Evolutionary conservation across 1,284 basidiomycete species (phyloP).

Genomic region (Malassezia slooffiae): DNA sequence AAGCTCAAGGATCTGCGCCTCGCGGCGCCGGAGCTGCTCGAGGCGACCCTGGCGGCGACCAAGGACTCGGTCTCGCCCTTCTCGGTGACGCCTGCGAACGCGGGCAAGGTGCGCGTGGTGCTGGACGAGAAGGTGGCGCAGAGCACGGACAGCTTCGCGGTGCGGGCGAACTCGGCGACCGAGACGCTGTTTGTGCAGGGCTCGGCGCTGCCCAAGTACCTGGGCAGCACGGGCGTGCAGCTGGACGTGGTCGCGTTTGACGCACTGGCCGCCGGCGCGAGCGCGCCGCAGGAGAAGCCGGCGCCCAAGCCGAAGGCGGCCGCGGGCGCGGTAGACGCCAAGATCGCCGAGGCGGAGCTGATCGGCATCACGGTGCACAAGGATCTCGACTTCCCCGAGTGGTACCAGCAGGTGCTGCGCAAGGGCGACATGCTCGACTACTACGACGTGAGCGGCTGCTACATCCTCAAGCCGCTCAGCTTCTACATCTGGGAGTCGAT

Average conservation of each 20-base stretch:
- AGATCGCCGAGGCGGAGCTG: constrained; percentile 42
- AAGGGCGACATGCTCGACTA: constrained; percentile 99
- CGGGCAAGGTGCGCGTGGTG: constrained; percentile 26
- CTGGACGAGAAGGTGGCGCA: constrained; percentile 32
- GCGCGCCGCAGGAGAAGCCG: constrained; percentile 19
- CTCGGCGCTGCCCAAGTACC: constrained; percentile 31
- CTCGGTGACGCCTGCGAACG: constrained; percentile 31
- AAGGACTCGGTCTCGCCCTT: constrained; percentile 55
- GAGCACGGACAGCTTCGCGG: constrained; percentile 27
- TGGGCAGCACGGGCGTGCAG: constrained; percentile 35
- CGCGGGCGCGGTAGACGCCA: constrained; percentile 24
- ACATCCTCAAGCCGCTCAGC: constrained; percentile 95
- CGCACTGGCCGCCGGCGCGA: constrained; percentile 21
- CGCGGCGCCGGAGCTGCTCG: constrained; percentile 75
- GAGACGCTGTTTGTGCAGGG: constrained; percentile 41
- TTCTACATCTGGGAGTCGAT: constrained; percentile 95
- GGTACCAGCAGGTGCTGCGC: constrained; percentile 65
- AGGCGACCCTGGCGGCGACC: constrained; percentile 69
- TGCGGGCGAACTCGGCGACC: constrained; percentile 34
- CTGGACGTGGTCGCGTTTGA: constrained; percentile 31
- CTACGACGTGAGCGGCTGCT: constrained; percentile 96
- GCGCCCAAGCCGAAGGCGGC: constrained; percentile 18
- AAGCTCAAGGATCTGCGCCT: constrained; percentile 78
- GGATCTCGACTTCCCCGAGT: constrained; percentile 42
- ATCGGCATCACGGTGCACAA: constrained; percentile 46